A percentile compares a stretch with the other conserved stretches of the same genome.
Evolutionary conservation across 2,329 filamentous ascomycete species (phyloP).

Genomic region (Talaromyces sp.): DNA sequence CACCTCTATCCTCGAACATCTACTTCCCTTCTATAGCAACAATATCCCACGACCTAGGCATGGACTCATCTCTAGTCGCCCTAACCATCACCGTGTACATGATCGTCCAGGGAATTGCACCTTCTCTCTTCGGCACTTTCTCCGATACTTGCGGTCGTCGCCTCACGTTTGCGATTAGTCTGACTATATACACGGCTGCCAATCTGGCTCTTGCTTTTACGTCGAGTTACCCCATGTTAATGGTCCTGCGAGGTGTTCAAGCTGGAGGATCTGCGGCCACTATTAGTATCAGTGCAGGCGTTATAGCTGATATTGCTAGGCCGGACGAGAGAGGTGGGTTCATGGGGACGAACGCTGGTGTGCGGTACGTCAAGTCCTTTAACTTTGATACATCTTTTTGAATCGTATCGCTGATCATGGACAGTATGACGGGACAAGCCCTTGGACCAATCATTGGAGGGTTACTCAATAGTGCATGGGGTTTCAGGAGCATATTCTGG

Average conservation of each 20-base stretch:
- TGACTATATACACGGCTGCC: slow-evolving; percentile 32
- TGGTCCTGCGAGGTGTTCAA: slow-evolving; percentile 34
- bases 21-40: slow-evolving; percentile 31
- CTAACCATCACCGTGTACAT: slow-evolving; percentile 34
- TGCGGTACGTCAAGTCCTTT: slow-evolving; percentile 18
- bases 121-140: slow-evolving; percentile 33
- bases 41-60: slow-evolving; percentile 25
- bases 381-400: background rate
- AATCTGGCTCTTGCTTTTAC: slow-evolving; percentile 36
- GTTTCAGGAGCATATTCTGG: slow-evolving; percentile 36
- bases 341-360: slow-evolving; percentile 28
- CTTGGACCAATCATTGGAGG: slow-evolving; percentile 35
- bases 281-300: slow-evolving; percentile 32
- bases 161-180: slow-evolving; percentile 30
- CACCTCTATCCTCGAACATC: slow-evolving; percentile 45
- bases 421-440: slow-evolving; percentile 27
- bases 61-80: slow-evolving; percentile 28
- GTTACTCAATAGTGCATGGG: slow-evolving; percentile 26
- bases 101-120: slow-evolving; percentile 32
- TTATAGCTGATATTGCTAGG: slow-evolving; percentile 34
- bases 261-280: slow-evolving; percentile 31
- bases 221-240: slow-evolving; percentile 29
- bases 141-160: slow-evolving; percentile 35
- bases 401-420: background rate
- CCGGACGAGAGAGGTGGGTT: slow-evolving; percentile 34